These are phyloP conservation scores for Gautieria morchelliformis DNA, from an alignment of 768 basidiomycete species.

Conservation along the genomic window DNA sequence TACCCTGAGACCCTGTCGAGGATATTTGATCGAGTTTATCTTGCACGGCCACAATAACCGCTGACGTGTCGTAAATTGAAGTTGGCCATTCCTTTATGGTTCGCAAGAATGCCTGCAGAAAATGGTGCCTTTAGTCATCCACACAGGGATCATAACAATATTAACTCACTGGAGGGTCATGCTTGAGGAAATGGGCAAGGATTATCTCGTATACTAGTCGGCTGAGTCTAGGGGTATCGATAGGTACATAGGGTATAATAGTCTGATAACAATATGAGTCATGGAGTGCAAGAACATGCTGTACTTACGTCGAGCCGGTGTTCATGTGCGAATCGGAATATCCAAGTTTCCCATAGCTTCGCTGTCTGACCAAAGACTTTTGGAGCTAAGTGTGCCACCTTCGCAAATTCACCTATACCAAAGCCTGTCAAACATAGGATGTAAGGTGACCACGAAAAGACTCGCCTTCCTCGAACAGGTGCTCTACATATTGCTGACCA, in stretches of 20 bases:
- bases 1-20: constrained; percentile 37
- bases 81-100: constrained; percentile 86
- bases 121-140: background rate
- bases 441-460: background rate
- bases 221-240: constrained; percentile 66
- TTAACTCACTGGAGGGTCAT: constrained; percentile 56
- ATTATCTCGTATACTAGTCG: constrained; percentile 93
- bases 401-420: constrained; percentile 50
- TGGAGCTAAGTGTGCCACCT: constrained; percentile 75
- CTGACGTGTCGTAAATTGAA: constrained; percentile 79
- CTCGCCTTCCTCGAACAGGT: constrained; percentile 74
- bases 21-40: constrained; percentile 63
- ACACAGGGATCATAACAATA: background rate
- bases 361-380: constrained; percentile 76
- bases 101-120: constrained; percentile 52
- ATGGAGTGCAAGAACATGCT: background rate
- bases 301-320: constrained; percentile 61
- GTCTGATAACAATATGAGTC: constrained; percentile 34
- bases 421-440: background rate
- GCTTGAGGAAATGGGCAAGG: constrained; percentile 71
- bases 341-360: constrained; percentile 92
- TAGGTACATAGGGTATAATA: constrained; percentile 87
- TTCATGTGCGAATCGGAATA: constrained; percentile 81
- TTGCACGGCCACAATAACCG: constrained; percentile 84
- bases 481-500: constrained; percentile 77